Evolutionary conservation across 2,329 filamentous ascomycete species (phyloP).

Genomic region (Neobulgaria alba): DNA sequence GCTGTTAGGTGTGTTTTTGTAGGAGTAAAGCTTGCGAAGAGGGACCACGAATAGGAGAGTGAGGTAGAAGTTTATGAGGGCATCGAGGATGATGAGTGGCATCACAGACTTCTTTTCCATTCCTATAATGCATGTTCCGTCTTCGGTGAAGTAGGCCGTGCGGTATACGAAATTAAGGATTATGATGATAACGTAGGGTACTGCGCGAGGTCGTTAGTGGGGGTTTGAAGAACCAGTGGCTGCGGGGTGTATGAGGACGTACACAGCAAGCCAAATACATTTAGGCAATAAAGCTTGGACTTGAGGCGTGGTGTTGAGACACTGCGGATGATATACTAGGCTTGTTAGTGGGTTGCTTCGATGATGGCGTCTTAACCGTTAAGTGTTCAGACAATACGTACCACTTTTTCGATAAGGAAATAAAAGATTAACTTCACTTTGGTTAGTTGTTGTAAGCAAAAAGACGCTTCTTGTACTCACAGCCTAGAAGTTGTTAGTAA

Average conservation of each 20-base stretch:
- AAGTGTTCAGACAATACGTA: no score
- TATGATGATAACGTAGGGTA: conserved; percentile 16
- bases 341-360: no score
- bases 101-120: conserved; percentile 49
- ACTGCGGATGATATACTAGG: no score
- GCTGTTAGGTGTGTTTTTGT: conserved; percentile 37
- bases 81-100: conserved; percentile 51
- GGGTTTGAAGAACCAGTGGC: no score
- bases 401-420: no score
- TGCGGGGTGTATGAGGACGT: not conserved
- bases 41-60: conserved; percentile 19
- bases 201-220: conserved; percentile 3
- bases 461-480: no score
- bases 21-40: conserved; percentile 38
- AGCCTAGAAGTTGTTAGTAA: no score
- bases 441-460: no score
- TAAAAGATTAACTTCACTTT: no score
- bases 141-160: conserved; percentile 35
- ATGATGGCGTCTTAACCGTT: no score
- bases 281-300: no score
- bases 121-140: conserved; percentile 51
- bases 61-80: conserved; percentile 40
- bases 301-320: no score
- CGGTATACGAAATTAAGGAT: conserved; percentile 36
- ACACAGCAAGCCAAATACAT: conserved; percentile 48